Conservation (phyloP, 1,139 yeast species). For the Eremothecium cymbalariae region DNA sequence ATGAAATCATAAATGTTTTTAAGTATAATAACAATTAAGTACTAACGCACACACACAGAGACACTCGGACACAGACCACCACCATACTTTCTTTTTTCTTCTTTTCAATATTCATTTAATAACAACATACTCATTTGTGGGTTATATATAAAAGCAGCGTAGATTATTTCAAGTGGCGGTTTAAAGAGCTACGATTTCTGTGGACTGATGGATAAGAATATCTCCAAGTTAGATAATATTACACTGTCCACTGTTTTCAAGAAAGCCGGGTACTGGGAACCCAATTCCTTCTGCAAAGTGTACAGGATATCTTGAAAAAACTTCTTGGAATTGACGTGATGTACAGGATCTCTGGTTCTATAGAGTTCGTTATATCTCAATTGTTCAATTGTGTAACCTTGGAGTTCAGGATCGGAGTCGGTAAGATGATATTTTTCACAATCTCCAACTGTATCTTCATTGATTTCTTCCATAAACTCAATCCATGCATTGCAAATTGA, state of each 20-base stretch:
- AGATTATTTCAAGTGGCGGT: too few relatives aligned
- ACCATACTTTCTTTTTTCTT: too few relatives aligned
- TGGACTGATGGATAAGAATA: constrained; percentile 25
- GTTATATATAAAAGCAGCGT: too few relatives aligned
- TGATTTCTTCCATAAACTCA: constrained; percentile 63
- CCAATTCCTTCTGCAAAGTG: constrained; percentile 28
- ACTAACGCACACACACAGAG: too few relatives aligned
- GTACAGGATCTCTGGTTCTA: constrained; percentile 49
- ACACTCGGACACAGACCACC: too few relatives aligned
- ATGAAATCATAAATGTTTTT: too few relatives aligned
- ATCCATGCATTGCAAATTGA: constrained; percentile 48
- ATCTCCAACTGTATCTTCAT: constrained; percentile 51
- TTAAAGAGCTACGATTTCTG: too few relatives aligned
- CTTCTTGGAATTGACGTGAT: constrained; percentile 41
- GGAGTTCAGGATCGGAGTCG: constrained; percentile 31
- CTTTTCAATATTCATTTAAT: too few relatives aligned
- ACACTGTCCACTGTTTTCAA: constrained; percentile 23
- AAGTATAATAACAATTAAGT: too few relatives aligned
- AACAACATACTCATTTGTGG: too few relatives aligned
- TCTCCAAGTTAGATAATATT: constrained; percentile 31
- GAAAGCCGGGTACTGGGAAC: constrained; percentile 26
- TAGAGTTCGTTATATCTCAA: constrained; percentile 43
- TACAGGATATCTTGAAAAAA: constrained; percentile 31
- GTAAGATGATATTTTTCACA: constrained; percentile 57
- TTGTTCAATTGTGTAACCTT: constrained; percentile 52